Evolutionary conservation across 495 filamentous ascomycete species (phyloP), one percentile per base, ranked within the genome.

Genomic region (Viridothelium virens): DNA sequence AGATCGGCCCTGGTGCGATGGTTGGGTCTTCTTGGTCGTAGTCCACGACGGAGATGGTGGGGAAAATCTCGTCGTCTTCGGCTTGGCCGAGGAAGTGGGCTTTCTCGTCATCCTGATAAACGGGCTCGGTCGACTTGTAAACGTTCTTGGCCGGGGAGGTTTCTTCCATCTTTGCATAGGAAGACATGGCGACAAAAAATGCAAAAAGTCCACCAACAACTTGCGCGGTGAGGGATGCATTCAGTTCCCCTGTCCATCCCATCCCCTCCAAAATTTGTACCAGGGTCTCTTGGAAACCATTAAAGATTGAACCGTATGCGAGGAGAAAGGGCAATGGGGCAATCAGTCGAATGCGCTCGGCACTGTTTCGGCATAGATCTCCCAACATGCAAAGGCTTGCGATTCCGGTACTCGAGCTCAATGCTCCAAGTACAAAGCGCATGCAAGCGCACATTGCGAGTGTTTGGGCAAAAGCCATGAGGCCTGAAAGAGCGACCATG

Each of bases 51-150:
- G 53, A 59, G 31, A 59, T 59, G 18, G 53, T 31, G 53, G 53
- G 53, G 31, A 18, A 59, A 31, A 59, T 25, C 25, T 25, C 18
- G 53, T 59, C 53, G 25, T 59, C 53, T 7, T 59, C 53, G 11
- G 33, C 53, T 59, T 59, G 53, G 3, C 53, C 53, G 31, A 59
- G 53, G 31, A 59, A 59, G 53, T 34, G 2, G 25, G 53, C 53
- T 36, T 59, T 59, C 18, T 59, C 53, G 53, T 59, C 53, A 18
- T 59, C 53, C 11, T 59, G 53, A 36, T 59, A 59, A 31, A 59
- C 31, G 3, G 53, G 53, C 53, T 59, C 53, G 25, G 31, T 14
- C 7, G 53, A 14, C 18, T 59, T 1, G 53, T 18, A 36, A 36
- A 59, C 36, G 53, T 36, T 36, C 53, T 59, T 33, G 53, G 36